Percentiles rank a stretch among this genome's conserved stretches.
phyloP scores from a whole-genome alignment of 768 basidiomycete species.

The Lentinula aciculospora region DNA sequence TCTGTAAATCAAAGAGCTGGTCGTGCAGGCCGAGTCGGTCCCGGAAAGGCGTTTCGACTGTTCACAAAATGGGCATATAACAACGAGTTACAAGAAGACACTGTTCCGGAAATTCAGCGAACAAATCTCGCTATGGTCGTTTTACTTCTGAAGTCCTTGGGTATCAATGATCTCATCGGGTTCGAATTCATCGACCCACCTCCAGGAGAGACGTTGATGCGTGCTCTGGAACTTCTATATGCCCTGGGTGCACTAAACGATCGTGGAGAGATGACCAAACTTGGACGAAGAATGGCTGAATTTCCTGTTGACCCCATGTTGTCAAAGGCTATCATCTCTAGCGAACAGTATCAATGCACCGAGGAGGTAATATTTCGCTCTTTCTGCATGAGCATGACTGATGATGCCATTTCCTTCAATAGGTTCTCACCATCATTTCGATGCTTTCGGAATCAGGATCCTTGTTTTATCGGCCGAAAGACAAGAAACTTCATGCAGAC shows the following conservation, averaged over 20 bases:
- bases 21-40: constrained; percentile 94
- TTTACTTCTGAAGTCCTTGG: constrained; percentile 89
- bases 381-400: neutral
- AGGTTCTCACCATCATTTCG: constrained; percentile 94
- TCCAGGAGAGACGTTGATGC: constrained; percentile 95
- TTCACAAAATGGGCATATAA: constrained; percentile 98
- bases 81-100: constrained; percentile 95
- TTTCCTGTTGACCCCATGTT: constrained; percentile 99
- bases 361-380: constrained; percentile 64
- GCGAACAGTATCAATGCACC: constrained; percentile 90
- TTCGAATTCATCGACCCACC: constrained; percentile 99
- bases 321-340: constrained; percentile 92
- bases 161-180: constrained; percentile 96
- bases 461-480: constrained; percentile 95
- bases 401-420: neutral
- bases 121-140: constrained; percentile 97
- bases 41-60: constrained; percentile 96
- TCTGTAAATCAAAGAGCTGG: constrained; percentile 97
- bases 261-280: constrained; percentile 92
- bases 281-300: constrained; percentile 96
- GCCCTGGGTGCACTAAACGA: constrained; percentile 96
- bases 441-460: constrained; percentile 97
- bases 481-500: constrained; percentile 96
- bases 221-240: constrained; percentile 89
- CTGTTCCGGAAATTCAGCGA: constrained; percentile 98